Conservation (phyloP, 208 protist genomes). For the Crithidia bombi region DNA sequence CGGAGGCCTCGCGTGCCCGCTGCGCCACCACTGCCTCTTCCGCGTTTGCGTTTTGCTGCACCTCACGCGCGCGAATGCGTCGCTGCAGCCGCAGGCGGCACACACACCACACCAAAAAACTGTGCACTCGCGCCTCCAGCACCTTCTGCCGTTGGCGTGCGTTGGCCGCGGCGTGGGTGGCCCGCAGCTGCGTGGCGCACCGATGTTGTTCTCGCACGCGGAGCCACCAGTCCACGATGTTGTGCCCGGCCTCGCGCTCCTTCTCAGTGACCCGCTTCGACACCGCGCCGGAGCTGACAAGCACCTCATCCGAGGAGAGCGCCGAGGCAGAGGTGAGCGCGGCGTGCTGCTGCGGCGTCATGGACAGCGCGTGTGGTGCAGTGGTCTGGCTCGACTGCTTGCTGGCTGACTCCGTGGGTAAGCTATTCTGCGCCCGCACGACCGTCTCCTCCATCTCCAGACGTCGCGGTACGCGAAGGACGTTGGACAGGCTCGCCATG, state of each 20-base stretch:
- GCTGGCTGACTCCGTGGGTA: background rate
- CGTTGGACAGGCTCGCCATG: constrained; percentile 15
- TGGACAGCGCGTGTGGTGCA: background rate
- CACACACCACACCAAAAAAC: constrained; percentile 39
- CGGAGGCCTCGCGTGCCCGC: background rate
- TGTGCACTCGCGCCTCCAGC: constrained; percentile 30
- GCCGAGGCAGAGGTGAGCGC: background rate
- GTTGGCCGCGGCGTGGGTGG: constrained; percentile 20
- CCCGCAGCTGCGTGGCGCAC: constrained; percentile 16
- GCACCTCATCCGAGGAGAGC: background rate
- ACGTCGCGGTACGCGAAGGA: constrained; percentile 2
- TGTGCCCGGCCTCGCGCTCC: constrained; percentile 26
- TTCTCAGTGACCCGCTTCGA: constrained; percentile 1
- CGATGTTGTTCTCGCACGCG: constrained; percentile 13
- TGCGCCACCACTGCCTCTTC: constrained; percentile 18
- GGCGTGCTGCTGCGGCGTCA: constrained; percentile 11
- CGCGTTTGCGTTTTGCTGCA: constrained; percentile 14
- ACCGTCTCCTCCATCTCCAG: constrained; percentile 22
- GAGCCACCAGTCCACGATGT: constrained; percentile 38
- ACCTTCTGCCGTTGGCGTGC: constrained; percentile 32
- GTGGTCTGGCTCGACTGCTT: constrained; percentile 14
- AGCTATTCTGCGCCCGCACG: background rate
- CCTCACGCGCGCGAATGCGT: constrained; percentile 20
- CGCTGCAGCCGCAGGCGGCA: constrained; percentile 37
- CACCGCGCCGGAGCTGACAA: background rate